Base-by-base conservation (phyloP, 331 rosid species). In the Arachis monticola region DNA sequence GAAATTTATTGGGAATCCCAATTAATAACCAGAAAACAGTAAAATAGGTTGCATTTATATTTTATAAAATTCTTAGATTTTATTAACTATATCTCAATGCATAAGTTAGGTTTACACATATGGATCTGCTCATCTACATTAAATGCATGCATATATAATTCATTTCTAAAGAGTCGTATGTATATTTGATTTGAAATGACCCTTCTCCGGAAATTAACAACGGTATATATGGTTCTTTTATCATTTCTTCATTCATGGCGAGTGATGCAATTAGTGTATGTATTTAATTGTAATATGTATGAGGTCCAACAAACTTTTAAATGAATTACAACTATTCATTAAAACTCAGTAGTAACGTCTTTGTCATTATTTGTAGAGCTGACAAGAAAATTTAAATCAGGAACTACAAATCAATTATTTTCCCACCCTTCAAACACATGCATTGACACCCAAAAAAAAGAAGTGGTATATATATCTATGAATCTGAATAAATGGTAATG, bases 261-360 rank as follows among this genome's bases (percentile, higher is more conserved):
- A 73, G 69, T 60, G n/a, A 35, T 48, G 35, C 32, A 59, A 46
- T 60, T 45, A 52, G 31, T 35, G 40, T 4, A 35, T 35, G 27
- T 22, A 22, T 22, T 22, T 35, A 35, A 35, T 35, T 35, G 4
- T 35, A 22, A 35, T 35, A 35, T 3, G 0, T 10, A 72, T 1
- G 68, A 73, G 60, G 10, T 60, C 67, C 46, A 73, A 47, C 67
- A n/a, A 73, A 47, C 40, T 59, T 22, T 48, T 48, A 63, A 63
- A 10, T 35, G 11, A 67, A 47, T 5, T 5, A 14, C 27, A 38
- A 35, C 17, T 40, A 38, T 6, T 44, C 7, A 50, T 71, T 44
- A 31, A 32, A 32, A 30, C 35, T 52, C 30, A 1, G 8, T 7
- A 12, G 60, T 11, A 52, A 3, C 30, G 11, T 8, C 50, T 7